Percentiles rank a stretch among this genome's conserved stretches.
These are phyloP conservation scores for Wickerhamiella australiensis DNA, from an alignment of 805 yeast species.

Conservation along the genomic window DNA sequence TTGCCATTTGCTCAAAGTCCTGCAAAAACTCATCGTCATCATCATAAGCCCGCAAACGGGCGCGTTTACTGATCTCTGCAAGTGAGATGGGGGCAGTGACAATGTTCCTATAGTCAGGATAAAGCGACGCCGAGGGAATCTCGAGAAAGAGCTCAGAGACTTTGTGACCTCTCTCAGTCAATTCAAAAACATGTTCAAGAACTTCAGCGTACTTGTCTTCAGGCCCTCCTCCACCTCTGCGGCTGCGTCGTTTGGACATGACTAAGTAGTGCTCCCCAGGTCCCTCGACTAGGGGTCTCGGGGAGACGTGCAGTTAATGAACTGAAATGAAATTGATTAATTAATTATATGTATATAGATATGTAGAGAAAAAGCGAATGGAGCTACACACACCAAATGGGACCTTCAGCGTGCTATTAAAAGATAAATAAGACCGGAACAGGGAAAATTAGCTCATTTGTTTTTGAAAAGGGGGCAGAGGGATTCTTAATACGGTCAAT, in stretches of 20 bases:
- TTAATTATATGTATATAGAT: neutral
- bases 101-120: constrained; percentile 67
- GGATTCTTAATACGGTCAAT: no score
- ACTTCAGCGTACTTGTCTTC: constrained; percentile 17
- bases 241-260: constrained; percentile 6
- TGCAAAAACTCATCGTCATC: constrained; percentile 34
- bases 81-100: constrained; percentile 58
- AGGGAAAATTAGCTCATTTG: neutral
- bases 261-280: neutral
- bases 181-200: constrained; percentile 17
- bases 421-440: neutral
- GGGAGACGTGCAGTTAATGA: no score
- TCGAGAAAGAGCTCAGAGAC: constrained; percentile 45
- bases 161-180: constrained; percentile 19
- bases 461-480: neutral
- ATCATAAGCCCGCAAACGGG: constrained; percentile 31
- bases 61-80: constrained; percentile 46
- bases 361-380: neutral
- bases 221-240: neutral
- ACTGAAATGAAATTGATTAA: no score
- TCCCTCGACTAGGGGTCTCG: neutral
- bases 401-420: neutral
- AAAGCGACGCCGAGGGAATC: constrained; percentile 59
- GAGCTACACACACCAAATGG: neutral
- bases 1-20: constrained; percentile 56